Percentiles rank a stretch among this genome's conserved stretches.
These are phyloP conservation scores for Melaleuca alternifolia DNA, from an alignment of 345 rosid species.

Conservation along the genomic window DNA sequence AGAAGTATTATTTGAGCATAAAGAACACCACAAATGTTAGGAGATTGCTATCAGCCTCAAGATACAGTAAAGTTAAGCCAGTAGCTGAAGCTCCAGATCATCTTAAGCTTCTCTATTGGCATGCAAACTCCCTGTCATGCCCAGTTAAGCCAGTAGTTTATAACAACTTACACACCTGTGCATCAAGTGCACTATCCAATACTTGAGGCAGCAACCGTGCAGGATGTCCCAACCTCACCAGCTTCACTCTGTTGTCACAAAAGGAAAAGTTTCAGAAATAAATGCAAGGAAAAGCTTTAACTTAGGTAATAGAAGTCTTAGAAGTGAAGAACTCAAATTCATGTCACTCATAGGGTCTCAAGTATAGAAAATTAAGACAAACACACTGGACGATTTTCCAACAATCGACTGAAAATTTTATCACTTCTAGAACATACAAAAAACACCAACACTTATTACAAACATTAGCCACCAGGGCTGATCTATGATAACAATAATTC, in stretches of 20 bases:
- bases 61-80: background rate
- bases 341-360: background rate
- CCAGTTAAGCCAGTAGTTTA: background rate
- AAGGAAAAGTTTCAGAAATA: background rate
- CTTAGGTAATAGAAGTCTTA: background rate
- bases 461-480: background rate
- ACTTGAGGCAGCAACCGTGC: slow-evolving; percentile 94
- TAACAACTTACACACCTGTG: slow-evolving; percentile 39
- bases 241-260: slow-evolving; percentile 38
- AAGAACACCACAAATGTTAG: background rate
- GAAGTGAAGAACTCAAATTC: background rate
- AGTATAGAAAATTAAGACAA: background rate
- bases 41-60: background rate
- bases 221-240: slow-evolving; percentile 96
- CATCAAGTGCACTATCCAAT: slow-evolving; percentile 84
- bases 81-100: background rate
- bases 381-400: background rate
- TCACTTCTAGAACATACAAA: background rate
- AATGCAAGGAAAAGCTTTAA: background rate
- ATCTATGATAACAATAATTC: background rate
- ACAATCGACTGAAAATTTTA: background rate
- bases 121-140: background rate
- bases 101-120: background rate
- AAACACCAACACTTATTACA: background rate
- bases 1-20: background rate